Percentiles rank a stretch among this genome's conserved stretches.
These are phyloP conservation scores for Mixia osmundae DNA, from an alignment of 1,284 basidiomycete species.

Conservation along the genomic window DNA sequence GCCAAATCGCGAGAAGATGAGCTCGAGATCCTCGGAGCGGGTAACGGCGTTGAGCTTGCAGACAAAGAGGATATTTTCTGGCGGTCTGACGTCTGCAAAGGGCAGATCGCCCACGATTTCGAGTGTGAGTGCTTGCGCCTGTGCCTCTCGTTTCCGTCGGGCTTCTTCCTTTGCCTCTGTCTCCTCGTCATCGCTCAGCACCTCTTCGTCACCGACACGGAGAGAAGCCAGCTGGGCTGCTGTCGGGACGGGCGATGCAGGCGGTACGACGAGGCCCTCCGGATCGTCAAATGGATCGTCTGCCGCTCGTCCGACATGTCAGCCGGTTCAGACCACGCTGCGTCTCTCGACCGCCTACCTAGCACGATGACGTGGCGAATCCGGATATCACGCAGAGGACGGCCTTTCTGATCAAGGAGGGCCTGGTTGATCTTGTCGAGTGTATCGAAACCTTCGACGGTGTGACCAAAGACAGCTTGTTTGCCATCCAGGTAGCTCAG, in stretches of 20 bases:
- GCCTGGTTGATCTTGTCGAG: slow-evolving; percentile 81
- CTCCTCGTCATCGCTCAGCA: slow-evolving; percentile 28
- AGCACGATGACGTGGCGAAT: slow-evolving; percentile 81
- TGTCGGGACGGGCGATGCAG: slow-evolving; percentile 40
- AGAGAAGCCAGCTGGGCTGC: slow-evolving; percentile 22
- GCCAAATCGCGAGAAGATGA: slow-evolving; percentile 92
- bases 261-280: slow-evolving; percentile 40
- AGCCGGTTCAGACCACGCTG: slow-evolving; percentile 1
- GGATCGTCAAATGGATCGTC: slow-evolving; percentile 92
- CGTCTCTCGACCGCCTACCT: slow-evolving; percentile 31
- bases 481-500: slow-evolving; percentile 90
- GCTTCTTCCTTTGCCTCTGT: slow-evolving; percentile 55
- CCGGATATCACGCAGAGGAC: slow-evolving; percentile 78
- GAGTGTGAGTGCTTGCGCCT: slow-evolving; percentile 77
- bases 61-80: slow-evolving; percentile 95
- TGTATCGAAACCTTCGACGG: slow-evolving; percentile 82
- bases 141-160: slow-evolving; percentile 59
- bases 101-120: slow-evolving; percentile 99
- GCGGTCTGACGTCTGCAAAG: slow-evolving; percentile 89
- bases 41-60: slow-evolving; percentile 96
- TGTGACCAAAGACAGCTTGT: slow-evolving; percentile 82
- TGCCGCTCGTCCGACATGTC: slow-evolving; percentile 19
- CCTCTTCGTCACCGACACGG: slow-evolving; percentile 62
- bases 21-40: slow-evolving; percentile 79
- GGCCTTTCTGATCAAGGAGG: slow-evolving; percentile 61